phyloP scores from a whole-genome alignment of 768 basidiomycete species.

The Leccinum variicolor region DNA sequence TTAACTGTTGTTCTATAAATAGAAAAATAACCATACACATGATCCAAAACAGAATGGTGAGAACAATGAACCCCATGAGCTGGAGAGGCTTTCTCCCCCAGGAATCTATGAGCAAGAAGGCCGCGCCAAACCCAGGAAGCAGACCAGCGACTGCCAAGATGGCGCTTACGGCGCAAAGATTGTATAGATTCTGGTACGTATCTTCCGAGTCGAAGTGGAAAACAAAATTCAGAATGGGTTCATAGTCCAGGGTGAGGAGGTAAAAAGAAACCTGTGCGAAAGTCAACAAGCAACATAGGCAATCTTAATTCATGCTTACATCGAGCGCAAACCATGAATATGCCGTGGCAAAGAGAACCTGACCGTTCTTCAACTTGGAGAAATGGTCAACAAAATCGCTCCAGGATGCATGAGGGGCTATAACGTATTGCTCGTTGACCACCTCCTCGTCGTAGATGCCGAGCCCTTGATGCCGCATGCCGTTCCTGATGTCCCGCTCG shows the following conservation, averaged over 20 bases:
- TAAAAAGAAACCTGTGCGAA: slow-evolving; percentile 70
- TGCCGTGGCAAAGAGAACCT: slow-evolving; percentile 68
- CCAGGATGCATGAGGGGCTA: slow-evolving; percentile 63
- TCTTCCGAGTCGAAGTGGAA: not conserved
- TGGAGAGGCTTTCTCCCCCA: slow-evolving; percentile 82
- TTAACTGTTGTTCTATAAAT: not conserved
- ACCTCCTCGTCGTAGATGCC: slow-evolving; percentile 50
- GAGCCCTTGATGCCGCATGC: slow-evolving; percentile 45
- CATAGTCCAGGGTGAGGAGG: slow-evolving; percentile 75
- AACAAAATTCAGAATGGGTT: not conserved
- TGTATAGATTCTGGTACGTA: slow-evolving; percentile 53
- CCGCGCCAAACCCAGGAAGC: slow-evolving; percentile 65
- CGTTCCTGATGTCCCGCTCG: slow-evolving; percentile 61
- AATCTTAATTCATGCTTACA: slow-evolving; percentile 36
- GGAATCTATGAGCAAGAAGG: slow-evolving; percentile 59
- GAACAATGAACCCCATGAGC: slow-evolving; percentile 65
- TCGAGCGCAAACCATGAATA: slow-evolving; percentile 89
- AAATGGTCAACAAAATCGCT: slow-evolving; percentile 68
- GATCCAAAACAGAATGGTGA: slow-evolving; percentile 60
- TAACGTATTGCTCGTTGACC: slow-evolving; percentile 46
- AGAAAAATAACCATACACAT: slow-evolving; percentile 46
- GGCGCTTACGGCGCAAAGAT: slow-evolving; percentile 65
- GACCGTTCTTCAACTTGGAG: slow-evolving; percentile 66
- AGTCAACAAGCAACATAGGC: not conserved
- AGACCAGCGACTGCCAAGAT: slow-evolving; percentile 70